Base-by-base conservation (phyloP, 2,329 filamentous ascomycete species). In the Colletotrichum somersetense region DNA sequence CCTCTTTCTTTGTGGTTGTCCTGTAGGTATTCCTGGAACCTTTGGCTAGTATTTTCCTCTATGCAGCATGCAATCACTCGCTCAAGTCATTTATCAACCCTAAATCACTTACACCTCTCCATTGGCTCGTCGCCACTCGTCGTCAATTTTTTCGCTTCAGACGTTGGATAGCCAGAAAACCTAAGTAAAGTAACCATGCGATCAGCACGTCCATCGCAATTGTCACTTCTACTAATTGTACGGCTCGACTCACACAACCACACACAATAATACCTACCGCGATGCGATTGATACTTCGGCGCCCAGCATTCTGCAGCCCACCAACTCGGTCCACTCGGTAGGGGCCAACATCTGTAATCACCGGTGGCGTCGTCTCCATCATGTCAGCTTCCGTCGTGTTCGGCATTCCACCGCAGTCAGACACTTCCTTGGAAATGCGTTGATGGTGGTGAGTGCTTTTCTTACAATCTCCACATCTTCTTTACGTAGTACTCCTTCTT, bases 361-460 rank as follows among this genome's bases (percentile, higher is more conserved):
- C 55, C 23, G 50, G 48, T 26, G 59, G 30, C 42, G 18, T 67
- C 48, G 30, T 30, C 30, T 30, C 48, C 42, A 35, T 23, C 33
- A 57, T 38, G 35, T 62, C 53, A 58, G 65, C 53, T 58, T 58
- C 14, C 48, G 56, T 35, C 11, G 46, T 23, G 26, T 50, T 33
- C 23, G 48, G 44, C 35, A 26, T 50, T 48, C 18, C 46, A 48
- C 63, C 26, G 23, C 62, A 38, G 44, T 44, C 57, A 46, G n/a
- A 48, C 44, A 72, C 30, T 20, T 30, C 30, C 30, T 30, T 48
- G 62, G 30, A 50, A 35, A 42, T 46, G 50, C 26, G 14, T 44
- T 38, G 53, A 10, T 42, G 56, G 61, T 38, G 53, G 12, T 42
- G 56, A 66, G 67, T 46, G 26, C 26, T 71, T 62, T 55, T 46